These are phyloP conservation scores for Amanita thiersii DNA, from an alignment of 768 basidiomycete genomes.

Conservation along the genomic window DNA sequence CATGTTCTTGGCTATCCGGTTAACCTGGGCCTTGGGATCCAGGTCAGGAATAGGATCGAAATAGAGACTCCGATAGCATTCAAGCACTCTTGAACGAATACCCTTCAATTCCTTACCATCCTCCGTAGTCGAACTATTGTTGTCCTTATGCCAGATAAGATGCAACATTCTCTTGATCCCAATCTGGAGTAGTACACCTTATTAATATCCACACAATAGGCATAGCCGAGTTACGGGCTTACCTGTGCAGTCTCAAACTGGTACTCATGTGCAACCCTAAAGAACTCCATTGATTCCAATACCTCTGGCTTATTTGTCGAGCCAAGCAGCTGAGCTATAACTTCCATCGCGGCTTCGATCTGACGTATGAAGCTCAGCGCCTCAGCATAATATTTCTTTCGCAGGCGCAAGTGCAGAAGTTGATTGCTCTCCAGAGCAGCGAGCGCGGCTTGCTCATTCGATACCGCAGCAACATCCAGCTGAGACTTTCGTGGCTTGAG, in stretches of 20 bases:
- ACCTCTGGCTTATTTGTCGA: slow-evolving; percentile 83
- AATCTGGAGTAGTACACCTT: slow-evolving; percentile 30
- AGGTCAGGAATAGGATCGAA: slow-evolving; percentile 76
- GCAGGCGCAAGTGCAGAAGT: slow-evolving; percentile 56
- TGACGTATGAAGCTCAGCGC: slow-evolving; percentile 72
- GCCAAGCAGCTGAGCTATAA: slow-evolving; percentile 70
- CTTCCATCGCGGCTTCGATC: slow-evolving; percentile 56
- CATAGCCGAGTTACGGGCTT: slow-evolving; percentile 11
- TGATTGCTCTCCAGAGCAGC: slow-evolving; percentile 62
- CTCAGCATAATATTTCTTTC: slow-evolving; percentile 83
- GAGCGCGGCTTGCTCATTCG: slow-evolving; percentile 64
- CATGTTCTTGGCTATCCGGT: slow-evolving; percentile 92
- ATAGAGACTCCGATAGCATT: slow-evolving; percentile 82
- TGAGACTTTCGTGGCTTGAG: slow-evolving; percentile 60
- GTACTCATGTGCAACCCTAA: slow-evolving; percentile 75
- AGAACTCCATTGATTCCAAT: slow-evolving; percentile 84
- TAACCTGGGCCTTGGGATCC: slow-evolving; percentile 80
- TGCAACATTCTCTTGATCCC: slow-evolving; percentile 97
- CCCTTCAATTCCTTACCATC: slow-evolving; percentile 75
- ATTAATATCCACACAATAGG: neutral
- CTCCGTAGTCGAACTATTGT: slow-evolving; percentile 60
- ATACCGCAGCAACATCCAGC: slow-evolving; percentile 58
- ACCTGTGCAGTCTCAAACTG: slow-evolving; percentile 75
- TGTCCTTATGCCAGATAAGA: slow-evolving; percentile 95
- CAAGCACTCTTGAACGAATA: slow-evolving; percentile 77